Base-by-base conservation (phyloP, 2,329 filamentous ascomycete species). In the Ceratocystis smalleyi region DNA sequence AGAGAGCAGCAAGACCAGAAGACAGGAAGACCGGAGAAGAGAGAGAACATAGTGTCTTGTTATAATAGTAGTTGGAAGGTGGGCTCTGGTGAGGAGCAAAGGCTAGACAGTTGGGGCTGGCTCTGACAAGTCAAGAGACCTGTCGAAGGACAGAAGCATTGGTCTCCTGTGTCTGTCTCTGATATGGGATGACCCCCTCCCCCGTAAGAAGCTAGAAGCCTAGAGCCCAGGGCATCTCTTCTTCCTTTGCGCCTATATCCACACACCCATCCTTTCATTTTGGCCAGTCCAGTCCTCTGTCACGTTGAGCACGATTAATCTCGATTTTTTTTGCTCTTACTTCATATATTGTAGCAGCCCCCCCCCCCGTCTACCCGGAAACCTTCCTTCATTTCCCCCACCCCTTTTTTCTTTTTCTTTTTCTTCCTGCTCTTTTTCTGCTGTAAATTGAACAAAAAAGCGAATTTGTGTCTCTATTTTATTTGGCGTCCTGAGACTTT, bases 371-470 rank as follows among this genome's bases (percentile, higher is more conserved):
- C 55, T 22, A 32, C 59, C 43, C 35, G 30, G 27, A 55, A 47
- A 51, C 43, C 45, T 51, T 54, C 54, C 30, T 59, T n/a, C 24
- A 24, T 51, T 59, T 55, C 54, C 30, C 35, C 43, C 43, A 35
- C 30, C 24, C 45, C 51, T 27, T 22, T 59, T 64, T 47, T 59
- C n/a, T 22, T 24, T n/a, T 47, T 22, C 30, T 61, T 24, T 45
- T 43, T 59, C 59, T 62, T 65, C 4, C 43, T 43, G 17, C 61
- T 54, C 35, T 61, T 32, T 54, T 27, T 61, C 61, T 65, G 22
- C 35, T 40, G 35, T 40, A 40, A 40, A 40, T 40, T 40, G 10
- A 12, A 40, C 12, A 15, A 35, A 40, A 40, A 40, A 40, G 35
- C 10, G 10, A 40, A 40, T 40, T 35, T 40, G 35, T 40, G 10